Evolutionary conservation across 1,139 yeast genomes (phyloP), one percentile per base, ranked within the genome.

Genomic region (Martiniozyma asiatica): DNA sequence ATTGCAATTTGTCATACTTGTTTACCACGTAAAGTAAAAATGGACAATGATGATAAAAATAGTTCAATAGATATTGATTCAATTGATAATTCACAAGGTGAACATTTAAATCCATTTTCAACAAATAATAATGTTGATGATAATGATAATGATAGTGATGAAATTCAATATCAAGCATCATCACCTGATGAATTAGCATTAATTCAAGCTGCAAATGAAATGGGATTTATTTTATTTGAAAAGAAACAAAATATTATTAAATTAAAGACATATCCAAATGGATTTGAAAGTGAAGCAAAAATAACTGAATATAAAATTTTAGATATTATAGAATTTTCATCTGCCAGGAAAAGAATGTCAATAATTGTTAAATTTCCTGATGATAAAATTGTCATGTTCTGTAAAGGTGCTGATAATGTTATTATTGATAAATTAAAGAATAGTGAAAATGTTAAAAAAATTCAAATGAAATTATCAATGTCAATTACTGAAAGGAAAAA

Each of bases 351-450:
- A 55, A 69, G 98, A 49, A 92, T 92, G 99, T 82, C 96, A 0
- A 72, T 79, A n/a, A 55, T 89, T 6, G 76, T 87, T 1, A 65
- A 59, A 40, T 73, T 82, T 43, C 96, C 96, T 0, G 82, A 81
- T 49, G 73, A 72, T n/a, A 65, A 80, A 37, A 65, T 85, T 14
- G 72, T 89, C 32, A 50, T 89, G 34, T 61, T 92, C 28, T 82
- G 95, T 56, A 92, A 92, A 56, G 98, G 97, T 32, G 98, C 99
- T 1, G 98, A 92, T 52, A 84, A 84, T 47, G 66, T 89, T n/a
- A 81, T 92, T 31, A 53, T 87, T 38, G 95, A 87, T 35, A 67
- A 80, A 35, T 58, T 87, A 37, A 65, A 63, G 32, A 64, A 78
- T 38, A 42, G 63, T 1, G 68, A 65, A 3, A 35, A 78, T 35